Evolutionary conservation across 140 eudicot genomes (phyloP).

Genomic region (Oenanthe javanica): DNA sequence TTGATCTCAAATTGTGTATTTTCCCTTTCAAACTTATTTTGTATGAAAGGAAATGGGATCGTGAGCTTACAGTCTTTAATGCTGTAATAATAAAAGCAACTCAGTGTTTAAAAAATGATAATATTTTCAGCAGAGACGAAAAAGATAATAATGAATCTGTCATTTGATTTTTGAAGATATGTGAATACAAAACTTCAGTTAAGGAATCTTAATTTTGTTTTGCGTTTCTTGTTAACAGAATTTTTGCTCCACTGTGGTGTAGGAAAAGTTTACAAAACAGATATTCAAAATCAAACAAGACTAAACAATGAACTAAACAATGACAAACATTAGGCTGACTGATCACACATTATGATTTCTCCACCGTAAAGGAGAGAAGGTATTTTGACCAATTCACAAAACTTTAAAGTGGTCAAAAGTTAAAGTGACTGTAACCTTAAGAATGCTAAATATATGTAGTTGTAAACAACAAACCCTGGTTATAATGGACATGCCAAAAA

Average conservation of each 20-base stretch:
- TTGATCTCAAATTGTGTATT: neutral
- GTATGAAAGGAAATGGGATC: neutral
- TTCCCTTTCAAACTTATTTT: neutral
- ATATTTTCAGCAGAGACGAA: neutral
- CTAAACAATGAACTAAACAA: neutral
- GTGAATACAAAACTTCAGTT: neutral
- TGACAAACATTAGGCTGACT: neutral
- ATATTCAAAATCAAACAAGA: neutral
- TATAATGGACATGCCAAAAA: no score
- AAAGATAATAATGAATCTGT: neutral
- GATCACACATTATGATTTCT: neutral
- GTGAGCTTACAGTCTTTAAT: neutral
- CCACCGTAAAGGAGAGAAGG: neutral
- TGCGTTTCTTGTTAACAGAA: neutral
- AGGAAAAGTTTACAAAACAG: neutral
- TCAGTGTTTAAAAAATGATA: neutral
- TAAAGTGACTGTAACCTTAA: neutral
- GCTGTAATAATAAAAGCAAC: neutral
- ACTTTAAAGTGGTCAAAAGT: neutral
- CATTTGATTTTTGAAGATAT: neutral
- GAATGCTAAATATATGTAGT: neutral
- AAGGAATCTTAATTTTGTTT: neutral
- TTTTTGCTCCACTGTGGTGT: neutral
- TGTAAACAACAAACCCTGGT: neutral
- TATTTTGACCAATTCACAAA: neutral